Conservation (phyloP, 371 early-diverging fungal species). For the Neoconidiobolus thromboides region DNA sequence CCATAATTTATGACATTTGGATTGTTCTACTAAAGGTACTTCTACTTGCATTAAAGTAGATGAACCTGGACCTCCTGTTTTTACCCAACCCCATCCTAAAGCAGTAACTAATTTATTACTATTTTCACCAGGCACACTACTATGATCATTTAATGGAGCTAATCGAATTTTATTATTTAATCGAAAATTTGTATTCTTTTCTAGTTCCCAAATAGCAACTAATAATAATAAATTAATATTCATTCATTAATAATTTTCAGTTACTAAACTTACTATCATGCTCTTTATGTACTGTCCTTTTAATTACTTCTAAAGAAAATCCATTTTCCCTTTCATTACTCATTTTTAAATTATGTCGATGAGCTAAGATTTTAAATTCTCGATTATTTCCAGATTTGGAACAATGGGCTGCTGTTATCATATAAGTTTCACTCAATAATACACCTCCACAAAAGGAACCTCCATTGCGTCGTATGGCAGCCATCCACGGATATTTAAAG, state of each 20-base stretch:
- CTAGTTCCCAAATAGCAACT: neutral
- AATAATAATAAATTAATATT: neutral
- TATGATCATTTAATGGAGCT: neutral
- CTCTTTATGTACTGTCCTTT: neutral
- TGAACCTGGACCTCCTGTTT: neutral
- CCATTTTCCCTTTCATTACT: neutral
- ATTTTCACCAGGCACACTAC: neutral
- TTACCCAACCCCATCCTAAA: constrained; percentile 2
- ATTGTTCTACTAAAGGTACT: neutral
- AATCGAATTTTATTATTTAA: neutral
- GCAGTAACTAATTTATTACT: neutral
- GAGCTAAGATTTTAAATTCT: neutral
- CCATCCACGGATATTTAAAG: constrained; percentile 3
- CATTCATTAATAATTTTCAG: neutral
- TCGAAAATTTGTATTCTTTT: neutral
- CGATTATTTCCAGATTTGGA: neutral
- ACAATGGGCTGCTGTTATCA: constrained; percentile 1
- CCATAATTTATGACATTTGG: neutral
- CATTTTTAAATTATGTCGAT: neutral
- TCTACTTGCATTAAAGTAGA: neutral
- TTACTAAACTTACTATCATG: neutral
- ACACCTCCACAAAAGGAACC: constrained; percentile 1
- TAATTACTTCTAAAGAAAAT: neutral
- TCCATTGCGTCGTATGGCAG: neutral
- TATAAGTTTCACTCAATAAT: neutral